These are phyloP conservation scores for Flaveria linearis DNA, from an alignment of 129 eudicot species.

Conservation along the genomic window DNA sequence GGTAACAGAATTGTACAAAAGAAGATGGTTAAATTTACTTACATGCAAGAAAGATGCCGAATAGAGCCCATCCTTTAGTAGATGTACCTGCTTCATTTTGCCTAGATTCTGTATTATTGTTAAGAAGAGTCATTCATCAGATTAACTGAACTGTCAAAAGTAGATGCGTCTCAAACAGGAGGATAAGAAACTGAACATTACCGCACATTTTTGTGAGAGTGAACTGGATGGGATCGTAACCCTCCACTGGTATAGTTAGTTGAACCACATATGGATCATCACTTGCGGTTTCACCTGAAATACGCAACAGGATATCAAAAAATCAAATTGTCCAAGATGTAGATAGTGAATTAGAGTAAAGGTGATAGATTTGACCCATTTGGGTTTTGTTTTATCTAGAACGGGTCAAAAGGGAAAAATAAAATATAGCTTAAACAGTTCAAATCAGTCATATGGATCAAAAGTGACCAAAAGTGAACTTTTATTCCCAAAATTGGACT, in stretches of 20 bases:
- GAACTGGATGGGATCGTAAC: constrained; percentile 71
- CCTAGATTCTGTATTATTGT: constrained; percentile 42
- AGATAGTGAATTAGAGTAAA: background rate
- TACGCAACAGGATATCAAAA: background rate
- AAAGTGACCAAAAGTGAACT: background rate
- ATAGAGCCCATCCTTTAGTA: constrained; percentile 82
- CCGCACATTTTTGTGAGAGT: constrained; percentile 84
- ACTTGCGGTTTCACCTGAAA: constrained; percentile 62
- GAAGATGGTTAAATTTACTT: constrained; percentile 30
- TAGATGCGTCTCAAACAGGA: background rate
- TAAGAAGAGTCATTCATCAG: background rate
- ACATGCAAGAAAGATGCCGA: constrained; percentile 77
- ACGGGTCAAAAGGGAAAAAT: background rate
- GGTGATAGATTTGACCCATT: constrained; percentile 1
- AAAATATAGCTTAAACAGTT: background rate
- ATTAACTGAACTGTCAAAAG: background rate
- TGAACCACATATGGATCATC: constrained; percentile 76
- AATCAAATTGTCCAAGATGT: constrained; percentile 18
- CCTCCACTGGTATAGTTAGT: constrained; percentile 65
- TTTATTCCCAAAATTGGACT: background rate
- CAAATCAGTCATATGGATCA: background rate
- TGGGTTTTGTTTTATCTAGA: background rate
- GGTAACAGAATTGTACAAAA: constrained; percentile 6
- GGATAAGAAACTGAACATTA: constrained; percentile 38
- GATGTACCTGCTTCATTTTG: constrained; percentile 54